Evolutionary conservation across 257 asterid species (phyloP), one percentile per base, ranked within the genome.

Genomic region (Salvia rosmarinus): DNA sequence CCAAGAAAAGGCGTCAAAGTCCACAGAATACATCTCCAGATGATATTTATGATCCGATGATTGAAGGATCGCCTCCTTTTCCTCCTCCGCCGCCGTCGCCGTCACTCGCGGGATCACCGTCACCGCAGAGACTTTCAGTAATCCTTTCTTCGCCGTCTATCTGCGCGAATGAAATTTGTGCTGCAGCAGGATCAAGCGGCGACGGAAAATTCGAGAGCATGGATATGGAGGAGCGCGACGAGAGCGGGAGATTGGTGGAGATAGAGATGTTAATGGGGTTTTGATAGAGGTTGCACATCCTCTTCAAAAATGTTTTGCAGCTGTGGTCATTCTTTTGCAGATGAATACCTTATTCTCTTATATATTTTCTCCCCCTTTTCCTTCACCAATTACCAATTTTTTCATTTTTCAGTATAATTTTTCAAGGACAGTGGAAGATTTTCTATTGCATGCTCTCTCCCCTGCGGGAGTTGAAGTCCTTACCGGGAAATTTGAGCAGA

Each of bases 1-100:
- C 83, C 47, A 83, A 82, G 80, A 84, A 63, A 71, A 89, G 73
- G 73, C 77, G 72, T 42, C 78, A 28, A 9, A 51, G 61, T 51
- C 70, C 19, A 0, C 71, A 70, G 3, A 37, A 40, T 20, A 3
- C 64, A 2, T 44, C 79, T 4, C 10, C 23, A 11, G 16, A 11
- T 17, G 52, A 57, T 40, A 43, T n/a, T 37, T 17, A 20, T 47
- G 78, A 67, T 42, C 52, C 74, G 17, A n/a, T 19, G 20, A 70
- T 50, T n/a, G 46, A 44, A 2, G 68, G 50, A 67, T 58, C 82
- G 14, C 25, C 68, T 19, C 70, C 84, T 13, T n/a, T n/a, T n/a
- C n/a, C n/a, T n/a, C n/a, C n/a, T n/a, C n/a, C n/a, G n/a, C 46
- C 81, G 21, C 77, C 64, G 20, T 37, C 79, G 32, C 77, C 64